Percentiles rank a stretch among this genome's conserved stretches.
These are phyloP conservation scores for Anthostomella pinea DNA, from an alignment of 2,329 filamentous ascomycete genomes.

Conservation along the genomic window DNA sequence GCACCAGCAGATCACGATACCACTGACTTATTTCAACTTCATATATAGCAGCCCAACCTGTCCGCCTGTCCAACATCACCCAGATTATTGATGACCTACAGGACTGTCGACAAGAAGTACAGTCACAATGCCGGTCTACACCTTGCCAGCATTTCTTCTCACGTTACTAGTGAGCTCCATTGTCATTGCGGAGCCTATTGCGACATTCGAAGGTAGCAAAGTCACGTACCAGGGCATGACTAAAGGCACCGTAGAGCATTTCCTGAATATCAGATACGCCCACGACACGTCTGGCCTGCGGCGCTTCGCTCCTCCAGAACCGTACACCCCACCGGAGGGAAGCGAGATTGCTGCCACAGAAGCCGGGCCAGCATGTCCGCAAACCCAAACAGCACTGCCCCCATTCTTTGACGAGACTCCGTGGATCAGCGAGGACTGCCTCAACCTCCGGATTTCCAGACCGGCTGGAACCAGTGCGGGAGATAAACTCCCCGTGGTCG, in stretches of 20 bases:
- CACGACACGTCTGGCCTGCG: conserved; percentile 25
- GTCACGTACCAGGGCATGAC: conserved; percentile 16
- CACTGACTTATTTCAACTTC: too few species aligned
- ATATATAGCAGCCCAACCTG: too few species aligned
- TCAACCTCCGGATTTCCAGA: conserved; percentile 25
- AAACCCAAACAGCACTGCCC: conserved; percentile 21
- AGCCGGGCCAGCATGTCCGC: conserved; percentile 28
- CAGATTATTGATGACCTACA: too few species aligned
- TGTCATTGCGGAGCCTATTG: conserved; percentile 9
- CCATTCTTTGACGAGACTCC: conserved; percentile 25
- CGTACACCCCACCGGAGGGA: conserved; percentile 20
- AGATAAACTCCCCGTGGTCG: conserved; percentile 26
- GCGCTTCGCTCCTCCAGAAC: conserved; percentile 28
- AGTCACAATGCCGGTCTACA: too few species aligned
- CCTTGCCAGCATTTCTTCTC: too few species aligned
- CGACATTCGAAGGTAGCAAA: conserved; percentile 1
- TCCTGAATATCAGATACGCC: conserved; percentile 27
- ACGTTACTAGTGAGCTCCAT: not conserved
- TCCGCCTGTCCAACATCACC: too few species aligned
- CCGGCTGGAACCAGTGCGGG: conserved; percentile 15
- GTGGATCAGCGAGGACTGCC: conserved; percentile 27
- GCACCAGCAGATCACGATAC: too few species aligned
- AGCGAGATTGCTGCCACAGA: conserved; percentile 21
- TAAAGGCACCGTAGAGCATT: conserved; percentile 22
- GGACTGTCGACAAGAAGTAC: too few species aligned